These are phyloP conservation scores for Cercis canadensis DNA, from an alignment of 306 rosid species.

Conservation along the genomic window DNA sequence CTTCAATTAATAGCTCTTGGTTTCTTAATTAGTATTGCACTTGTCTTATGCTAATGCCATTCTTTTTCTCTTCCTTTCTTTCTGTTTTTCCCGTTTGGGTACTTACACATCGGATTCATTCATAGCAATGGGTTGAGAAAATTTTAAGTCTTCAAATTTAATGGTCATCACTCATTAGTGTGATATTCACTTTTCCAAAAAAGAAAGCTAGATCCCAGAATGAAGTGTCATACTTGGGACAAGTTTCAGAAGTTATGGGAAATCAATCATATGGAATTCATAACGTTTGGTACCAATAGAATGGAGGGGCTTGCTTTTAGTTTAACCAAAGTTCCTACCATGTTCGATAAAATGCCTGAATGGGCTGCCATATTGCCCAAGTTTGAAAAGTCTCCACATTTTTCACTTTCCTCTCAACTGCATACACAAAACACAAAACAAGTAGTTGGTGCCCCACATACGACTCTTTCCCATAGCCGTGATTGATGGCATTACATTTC, in stretches of 20 bases:
- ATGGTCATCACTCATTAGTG: neutral
- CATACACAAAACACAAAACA: constrained; percentile 43
- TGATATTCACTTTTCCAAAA: neutral
- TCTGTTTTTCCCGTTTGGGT: no score
- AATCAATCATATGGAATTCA: constrained; percentile 41
- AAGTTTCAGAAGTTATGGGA: constrained; percentile 25
- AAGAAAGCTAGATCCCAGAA: neutral
- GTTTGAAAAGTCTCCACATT: constrained; percentile 31
- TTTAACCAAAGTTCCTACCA: constrained; percentile 38
- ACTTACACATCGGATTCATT: no score
- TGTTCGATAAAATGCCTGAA: neutral
- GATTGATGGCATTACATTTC: constrained; percentile 62
- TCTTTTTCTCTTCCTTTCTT: no score
- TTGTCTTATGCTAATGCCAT: neutral
- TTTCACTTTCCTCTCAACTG: constrained; percentile 41
- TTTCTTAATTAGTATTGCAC: neutral
- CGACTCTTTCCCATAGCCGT: constrained; percentile 50
- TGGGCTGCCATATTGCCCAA: constrained; percentile 29
- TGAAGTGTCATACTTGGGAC: constrained; percentile 22
- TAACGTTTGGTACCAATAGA: constrained; percentile 27
- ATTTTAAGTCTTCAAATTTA: no score
- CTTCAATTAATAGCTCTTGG: neutral
- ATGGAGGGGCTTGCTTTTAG: constrained; percentile 37
- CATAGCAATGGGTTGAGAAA: neutral
- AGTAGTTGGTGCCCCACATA: constrained; percentile 34